A percentile compares a stretch with the other conserved stretches of the same genome.
Conservation (phyloP, 2,329 filamentous ascomycete species). For the Cladophialophora bantiana region DNA sequence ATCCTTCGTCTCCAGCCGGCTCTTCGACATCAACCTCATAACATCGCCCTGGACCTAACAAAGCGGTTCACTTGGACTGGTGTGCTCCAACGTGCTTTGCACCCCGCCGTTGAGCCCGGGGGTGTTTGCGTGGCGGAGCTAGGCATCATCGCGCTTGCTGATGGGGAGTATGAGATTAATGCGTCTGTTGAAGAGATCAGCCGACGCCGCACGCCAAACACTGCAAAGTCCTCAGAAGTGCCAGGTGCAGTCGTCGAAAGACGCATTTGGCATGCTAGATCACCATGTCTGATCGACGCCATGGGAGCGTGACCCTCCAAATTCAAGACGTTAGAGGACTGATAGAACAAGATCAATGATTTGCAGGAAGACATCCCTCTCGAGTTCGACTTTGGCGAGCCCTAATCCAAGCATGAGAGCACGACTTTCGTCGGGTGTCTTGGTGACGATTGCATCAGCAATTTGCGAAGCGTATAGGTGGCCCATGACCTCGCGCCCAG, state of each 20-base stretch:
- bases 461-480: constrained; percentile 91
- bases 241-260: constrained; percentile 37
- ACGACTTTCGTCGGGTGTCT: constrained; percentile 68
- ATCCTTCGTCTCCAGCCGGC: constrained; percentile 79
- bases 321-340: constrained; percentile 32
- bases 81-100: constrained; percentile 75
- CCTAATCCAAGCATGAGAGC: constrained; percentile 60
- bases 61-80: constrained; percentile 87
- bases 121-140: constrained; percentile 67
- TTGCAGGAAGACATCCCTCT: constrained; percentile 39
- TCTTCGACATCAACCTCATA: constrained; percentile 74
- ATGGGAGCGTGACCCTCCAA: constrained; percentile 15
- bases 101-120: constrained; percentile 65
- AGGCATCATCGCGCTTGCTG: constrained; percentile 76
- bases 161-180: constrained; percentile 81
- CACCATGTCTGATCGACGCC: constrained; percentile 44
- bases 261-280: constrained; percentile 46
- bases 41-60: constrained; percentile 78
- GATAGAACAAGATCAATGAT: constrained; percentile 40
- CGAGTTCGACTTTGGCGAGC: constrained; percentile 42
- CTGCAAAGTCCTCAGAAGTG: constrained; percentile 37
- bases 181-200: constrained; percentile 80
- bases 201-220: constrained; percentile 27
- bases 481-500: constrained; percentile 80
- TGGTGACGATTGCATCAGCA: constrained; percentile 77